Base-by-base conservation (phyloP, 2,329 filamentous ascomycete species). In the Cadophora luteo-olivacea region DNA sequence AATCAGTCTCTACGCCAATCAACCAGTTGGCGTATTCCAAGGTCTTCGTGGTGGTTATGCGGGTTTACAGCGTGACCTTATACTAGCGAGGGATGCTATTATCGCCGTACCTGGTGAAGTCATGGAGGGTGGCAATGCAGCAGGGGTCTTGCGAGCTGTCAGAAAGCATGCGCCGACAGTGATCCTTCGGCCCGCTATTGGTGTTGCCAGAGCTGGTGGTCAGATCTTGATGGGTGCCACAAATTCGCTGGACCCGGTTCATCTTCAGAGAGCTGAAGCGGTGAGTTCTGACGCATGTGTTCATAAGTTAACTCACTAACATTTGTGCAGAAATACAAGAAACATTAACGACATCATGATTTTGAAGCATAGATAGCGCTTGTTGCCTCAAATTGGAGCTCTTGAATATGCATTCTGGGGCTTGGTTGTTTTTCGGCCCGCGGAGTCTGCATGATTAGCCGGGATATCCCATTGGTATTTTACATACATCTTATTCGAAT, bases 101-200 rank as follows among this genome's bases (percentile, higher is more conserved):
- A 95, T 99, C 75, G 96, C 95, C 1, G 93, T 99, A 32, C 95
- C 96, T 0, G 92, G 91, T 0, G 95, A 98, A 78, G 88, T 97
- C 0, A 91, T 97, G 84, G 94, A 97, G 76, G 94, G 92, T 75
- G 87, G 89, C 25, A 94, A 89, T 68, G 94, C 95, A 0, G 88
- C 89, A 52, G 93, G 92, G 1, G 93, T 92, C 0, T 93, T 93
- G 16, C 89, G 84, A 75, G 94, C 91, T 1, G 89, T 99, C 22
- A 85, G 91, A 69, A 91, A 87, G 78, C 88, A 92, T 74, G 94
- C 94, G 36, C 96, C 96, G n/a, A 97, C 94, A 0, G 93, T 98
- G 24, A 91, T 99, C 63, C 88, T 99, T 73, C 85, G 94, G 66
- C 96, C 96, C 8, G 93, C 94, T 3, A 93, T 98, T 75, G 97